Evolutionary conservation across 352 stramenopile genomes (phyloP).

Genomic region (Globisporangium canariense): DNA sequence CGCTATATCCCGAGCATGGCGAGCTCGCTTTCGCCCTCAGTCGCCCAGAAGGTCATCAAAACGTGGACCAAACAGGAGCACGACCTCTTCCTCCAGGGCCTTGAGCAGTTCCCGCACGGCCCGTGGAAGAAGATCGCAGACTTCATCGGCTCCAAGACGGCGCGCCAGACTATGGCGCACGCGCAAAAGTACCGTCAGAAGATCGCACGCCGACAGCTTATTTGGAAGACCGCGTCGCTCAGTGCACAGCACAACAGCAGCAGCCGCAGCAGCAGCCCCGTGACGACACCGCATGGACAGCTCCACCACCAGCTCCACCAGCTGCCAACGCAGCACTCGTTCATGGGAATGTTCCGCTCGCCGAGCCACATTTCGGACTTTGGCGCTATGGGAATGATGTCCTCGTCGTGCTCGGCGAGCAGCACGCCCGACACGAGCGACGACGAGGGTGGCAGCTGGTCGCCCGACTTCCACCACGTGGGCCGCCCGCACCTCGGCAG

Average conservation of each 20-base stretch:
- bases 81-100: constrained; percentile 23
- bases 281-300: constrained; percentile 21
- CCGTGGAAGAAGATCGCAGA: constrained; percentile 27
- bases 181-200: constrained; percentile 34
- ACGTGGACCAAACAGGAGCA: constrained; percentile 29
- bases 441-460: constrained; percentile 16
- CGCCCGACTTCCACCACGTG: neutral
- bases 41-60: constrained; percentile 21
- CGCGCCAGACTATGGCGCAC: constrained; percentile 28
- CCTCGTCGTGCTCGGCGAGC: constrained; percentile 3
- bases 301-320: constrained; percentile 18
- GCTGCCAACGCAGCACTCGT: constrained; percentile 6
- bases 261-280: neutral
- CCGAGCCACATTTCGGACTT: constrained; percentile 2
- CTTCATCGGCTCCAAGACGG: constrained; percentile 24
- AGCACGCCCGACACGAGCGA: constrained; percentile 21
- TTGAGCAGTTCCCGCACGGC: constrained; percentile 24
- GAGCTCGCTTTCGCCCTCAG: constrained; percentile 19
- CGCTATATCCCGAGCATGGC: constrained; percentile 18
- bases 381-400: constrained; percentile 3
- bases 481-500: constrained; percentile 5
- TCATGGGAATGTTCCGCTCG: constrained; percentile 12
- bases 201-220: constrained; percentile 21
- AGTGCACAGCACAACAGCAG: constrained; percentile 4
- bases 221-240: constrained; percentile 19